phyloP scores from a whole-genome alignment of 805 yeast genomes.

The Candida tallmaniae region DNA sequence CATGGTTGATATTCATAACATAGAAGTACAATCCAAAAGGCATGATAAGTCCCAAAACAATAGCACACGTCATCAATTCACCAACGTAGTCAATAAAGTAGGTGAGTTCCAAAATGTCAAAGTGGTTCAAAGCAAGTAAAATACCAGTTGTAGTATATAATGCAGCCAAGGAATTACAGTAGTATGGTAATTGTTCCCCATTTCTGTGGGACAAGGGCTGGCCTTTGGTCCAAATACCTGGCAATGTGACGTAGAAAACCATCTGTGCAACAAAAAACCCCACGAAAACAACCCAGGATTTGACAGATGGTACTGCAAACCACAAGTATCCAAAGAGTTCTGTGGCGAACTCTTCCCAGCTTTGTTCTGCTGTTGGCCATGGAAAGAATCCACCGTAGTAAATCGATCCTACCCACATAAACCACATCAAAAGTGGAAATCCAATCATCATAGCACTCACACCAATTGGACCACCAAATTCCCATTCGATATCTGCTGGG shows the following conservation, averaged over 20 bases:
- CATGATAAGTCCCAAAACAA: conserved; percentile 67
- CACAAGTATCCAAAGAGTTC: conserved; percentile 45
- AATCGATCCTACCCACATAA: conserved; percentile 89
- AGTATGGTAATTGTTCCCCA: conserved; percentile 81
- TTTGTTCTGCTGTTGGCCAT: conserved; percentile 54
- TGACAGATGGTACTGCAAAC: conserved; percentile 54
- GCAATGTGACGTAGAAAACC: conserved; percentile 72
- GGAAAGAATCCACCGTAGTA: conserved; percentile 74
- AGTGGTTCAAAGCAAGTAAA: conserved; percentile 60
- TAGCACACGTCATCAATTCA: conserved; percentile 89
- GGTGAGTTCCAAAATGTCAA: conserved; percentile 70
- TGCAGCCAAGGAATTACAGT: conserved; percentile 86
- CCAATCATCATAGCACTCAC: conserved; percentile 88
- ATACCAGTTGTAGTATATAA: conserved; percentile 65
- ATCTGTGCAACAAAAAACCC: conserved; percentile 67
- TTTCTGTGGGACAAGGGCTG: conserved; percentile 83
- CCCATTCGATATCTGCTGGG: conserved; percentile 63
- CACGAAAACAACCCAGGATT: conserved; percentile 68
- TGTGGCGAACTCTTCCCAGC: conserved; percentile 44
- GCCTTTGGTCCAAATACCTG: conserved; percentile 94
- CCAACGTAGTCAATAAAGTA: conserved; percentile 80
- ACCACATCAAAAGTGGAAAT: conserved; percentile 91
- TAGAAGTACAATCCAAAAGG: conserved; percentile 66
- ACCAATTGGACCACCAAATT: conserved; percentile 92
- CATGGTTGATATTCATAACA: conserved; percentile 62